Evolutionary conservation across 148 eudicot species (phyloP).

Genomic region (Rhododendron molle): DNA sequence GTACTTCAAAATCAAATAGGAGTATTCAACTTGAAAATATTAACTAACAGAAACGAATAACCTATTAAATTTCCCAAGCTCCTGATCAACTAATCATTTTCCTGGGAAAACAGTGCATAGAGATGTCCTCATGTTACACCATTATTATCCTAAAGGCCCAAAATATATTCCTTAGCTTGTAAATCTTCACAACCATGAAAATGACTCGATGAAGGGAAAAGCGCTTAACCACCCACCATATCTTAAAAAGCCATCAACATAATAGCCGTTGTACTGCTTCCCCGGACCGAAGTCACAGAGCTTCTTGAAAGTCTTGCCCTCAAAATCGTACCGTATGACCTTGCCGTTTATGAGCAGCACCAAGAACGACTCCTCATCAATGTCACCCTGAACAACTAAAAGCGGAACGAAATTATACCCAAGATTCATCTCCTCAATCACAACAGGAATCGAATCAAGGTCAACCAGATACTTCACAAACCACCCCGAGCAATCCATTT

Average conservation of each 20-base stretch:
- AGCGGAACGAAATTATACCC: not conserved
- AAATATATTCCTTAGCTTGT: not conserved
- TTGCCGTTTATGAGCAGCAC: not conserved
- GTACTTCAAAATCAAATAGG: too few relatives aligned
- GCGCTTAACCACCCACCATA: not conserved
- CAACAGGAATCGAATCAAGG: conserved; percentile 19
- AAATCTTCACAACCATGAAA: not conserved
- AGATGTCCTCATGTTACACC: not conserved
- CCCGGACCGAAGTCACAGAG: not conserved
- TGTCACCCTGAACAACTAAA: not conserved
- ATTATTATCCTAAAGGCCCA: not conserved
- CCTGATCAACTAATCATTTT: too few relatives aligned
- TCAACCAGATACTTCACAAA: conserved; percentile 37
- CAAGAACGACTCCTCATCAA: not conserved
- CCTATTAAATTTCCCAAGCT: too few relatives aligned
- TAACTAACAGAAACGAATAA: not conserved
- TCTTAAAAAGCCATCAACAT: not conserved
- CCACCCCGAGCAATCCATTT: conserved; percentile 21
- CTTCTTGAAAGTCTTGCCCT: not conserved
- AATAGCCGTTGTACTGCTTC: not conserved
- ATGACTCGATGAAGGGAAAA: not conserved
- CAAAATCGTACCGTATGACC: not conserved
- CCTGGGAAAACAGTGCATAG: not conserved
- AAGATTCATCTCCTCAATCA: not conserved
- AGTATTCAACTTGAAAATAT: too few relatives aligned